Evolutionary conservation across 2,329 filamentous ascomycete species (phyloP).

Genomic region (Alternaria gansuensis): DNA sequence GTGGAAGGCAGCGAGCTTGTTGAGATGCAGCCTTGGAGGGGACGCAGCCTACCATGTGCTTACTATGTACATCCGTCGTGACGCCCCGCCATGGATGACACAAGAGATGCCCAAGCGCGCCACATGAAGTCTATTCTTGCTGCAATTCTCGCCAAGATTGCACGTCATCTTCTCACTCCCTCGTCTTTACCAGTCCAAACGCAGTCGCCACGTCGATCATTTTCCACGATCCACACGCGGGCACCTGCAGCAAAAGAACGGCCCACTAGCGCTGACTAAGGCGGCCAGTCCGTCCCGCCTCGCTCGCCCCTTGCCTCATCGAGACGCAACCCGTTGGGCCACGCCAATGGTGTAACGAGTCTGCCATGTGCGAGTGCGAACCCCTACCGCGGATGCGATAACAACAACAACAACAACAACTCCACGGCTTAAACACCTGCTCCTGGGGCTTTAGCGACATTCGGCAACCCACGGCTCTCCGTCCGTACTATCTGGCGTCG

Average conservation of each 20-base stretch:
- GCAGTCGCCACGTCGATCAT: not conserved
- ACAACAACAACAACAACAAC: constrained; percentile 1
- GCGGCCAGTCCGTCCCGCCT: constrained; percentile 1
- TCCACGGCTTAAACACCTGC: not conserved
- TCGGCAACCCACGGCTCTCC: not conserved
- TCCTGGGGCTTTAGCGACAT: not conserved
- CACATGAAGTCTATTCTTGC: not conserved
- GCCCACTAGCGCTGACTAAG: constrained; percentile 2
- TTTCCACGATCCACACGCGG: not conserved
- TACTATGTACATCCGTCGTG: not conserved
- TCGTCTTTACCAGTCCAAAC: too few relatives aligned
- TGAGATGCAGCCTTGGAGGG: not conserved
- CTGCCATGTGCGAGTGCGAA: constrained; percentile 6
- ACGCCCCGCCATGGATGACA: not conserved
- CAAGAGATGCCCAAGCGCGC: not conserved
- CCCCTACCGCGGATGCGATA: not conserved
- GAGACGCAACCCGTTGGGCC: not conserved
- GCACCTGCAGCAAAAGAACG: constrained; percentile 2
- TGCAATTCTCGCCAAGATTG: too few relatives aligned
- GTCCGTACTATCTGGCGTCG: not conserved
- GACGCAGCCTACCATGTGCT: not conserved
- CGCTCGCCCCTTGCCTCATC: not conserved
- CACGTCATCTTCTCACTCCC: too few relatives aligned
- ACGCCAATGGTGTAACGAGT: not conserved
- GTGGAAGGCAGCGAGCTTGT: not conserved